Base-by-base conservation (phyloP, 345 rosid genomes). In the Eucalyptus microcorys region DNA sequence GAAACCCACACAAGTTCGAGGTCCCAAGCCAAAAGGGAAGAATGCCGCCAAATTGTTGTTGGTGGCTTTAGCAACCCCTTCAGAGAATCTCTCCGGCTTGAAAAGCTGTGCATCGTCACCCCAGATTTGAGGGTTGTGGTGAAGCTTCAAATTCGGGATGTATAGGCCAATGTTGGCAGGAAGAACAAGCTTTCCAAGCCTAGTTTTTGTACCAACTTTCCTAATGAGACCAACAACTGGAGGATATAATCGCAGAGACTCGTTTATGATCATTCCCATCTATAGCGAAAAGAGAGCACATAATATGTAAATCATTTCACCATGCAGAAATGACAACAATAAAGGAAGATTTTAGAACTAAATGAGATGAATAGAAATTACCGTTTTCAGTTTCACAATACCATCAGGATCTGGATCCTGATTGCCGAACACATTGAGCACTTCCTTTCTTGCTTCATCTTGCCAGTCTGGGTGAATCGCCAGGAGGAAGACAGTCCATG, bases 1-100 rank as follows among this genome's bases (percentile, higher is more conserved):
- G 79, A 87, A 86, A 32, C 96, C 94, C 10, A 91, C 93, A 19
- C 94, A 93, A 43, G 45, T 89, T 86, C 94, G 88, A 52, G 93
- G 88, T 86, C 94, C 96, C 88, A 91, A 37, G 5, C 92, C 91
- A 47, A 93, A 94, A 7, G 95, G 94, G 24, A 92, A n/a, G 88
- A 89, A 94, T 55, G 90, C 93, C 12, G 88, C 90, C 4, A 53
- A 40, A 83, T 91, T 93, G 80, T 92, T 89, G 66, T 88, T 88
- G 84, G 93, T 93, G 59, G 96, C 95, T 66, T 91, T 92, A 55
- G 92, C 93, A 7, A 92, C 86, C 21, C 95, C 95, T 87, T 91
- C 89, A 2, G 92, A 88, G 64, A 94, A 94, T 86, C 96, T 91
- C 86, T 94, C 93, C 11, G 94, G 95, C 86, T 90, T 92, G 91